Evolutionary conservation across 1,284 basidiomycete genomes (phyloP).

Genomic region (Hymenochaete sp.): DNA sequence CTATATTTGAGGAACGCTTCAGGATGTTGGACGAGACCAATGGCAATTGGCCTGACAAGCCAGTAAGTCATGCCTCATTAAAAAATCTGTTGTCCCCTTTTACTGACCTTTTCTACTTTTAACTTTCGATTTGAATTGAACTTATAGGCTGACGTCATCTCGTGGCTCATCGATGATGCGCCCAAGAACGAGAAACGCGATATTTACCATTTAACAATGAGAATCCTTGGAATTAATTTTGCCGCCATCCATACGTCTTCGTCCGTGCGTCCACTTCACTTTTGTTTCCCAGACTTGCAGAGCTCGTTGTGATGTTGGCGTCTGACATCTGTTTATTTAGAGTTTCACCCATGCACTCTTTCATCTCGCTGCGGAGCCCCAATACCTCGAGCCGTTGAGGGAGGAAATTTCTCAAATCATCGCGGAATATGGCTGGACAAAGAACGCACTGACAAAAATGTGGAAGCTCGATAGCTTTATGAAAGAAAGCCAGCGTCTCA

Average conservation of each 20-base stretch:
- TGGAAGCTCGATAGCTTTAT: slow-evolving; percentile 43
- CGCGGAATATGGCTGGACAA: slow-evolving; percentile 36
- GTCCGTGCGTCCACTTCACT: slow-evolving; percentile 18
- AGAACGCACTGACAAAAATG: slow-evolving; percentile 35
- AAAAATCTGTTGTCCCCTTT: neutral
- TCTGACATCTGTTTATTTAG: slow-evolving; percentile 23
- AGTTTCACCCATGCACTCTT: slow-evolving; percentile 32
- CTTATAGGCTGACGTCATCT: slow-evolving; percentile 12
- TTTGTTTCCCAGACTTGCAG: slow-evolving; percentile 17
- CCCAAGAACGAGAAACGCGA: slow-evolving; percentile 11
- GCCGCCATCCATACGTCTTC: slow-evolving; percentile 26
- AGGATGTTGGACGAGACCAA: slow-evolving; percentile 27
- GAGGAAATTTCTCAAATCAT: slow-evolving; percentile 35
- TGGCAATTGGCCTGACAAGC: slow-evolving; percentile 30
- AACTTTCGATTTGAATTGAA: too few relatives aligned
- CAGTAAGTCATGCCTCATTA: slow-evolving; percentile 25
- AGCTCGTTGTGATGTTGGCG: slow-evolving; percentile 21
- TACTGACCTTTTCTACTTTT: neutral
- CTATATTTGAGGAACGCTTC: slow-evolving; percentile 32
- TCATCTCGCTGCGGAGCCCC: slow-evolving; percentile 34
- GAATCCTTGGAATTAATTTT: neutral
- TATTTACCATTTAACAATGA: slow-evolving; percentile 18
- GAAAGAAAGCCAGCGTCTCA: slow-evolving; percentile 35
- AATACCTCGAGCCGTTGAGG: slow-evolving; percentile 35
- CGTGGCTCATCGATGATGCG: slow-evolving; percentile 16